phyloP scores from a whole-genome alignment of 2,329 filamentous ascomycete species.

The Aspergillus tamarii region DNA sequence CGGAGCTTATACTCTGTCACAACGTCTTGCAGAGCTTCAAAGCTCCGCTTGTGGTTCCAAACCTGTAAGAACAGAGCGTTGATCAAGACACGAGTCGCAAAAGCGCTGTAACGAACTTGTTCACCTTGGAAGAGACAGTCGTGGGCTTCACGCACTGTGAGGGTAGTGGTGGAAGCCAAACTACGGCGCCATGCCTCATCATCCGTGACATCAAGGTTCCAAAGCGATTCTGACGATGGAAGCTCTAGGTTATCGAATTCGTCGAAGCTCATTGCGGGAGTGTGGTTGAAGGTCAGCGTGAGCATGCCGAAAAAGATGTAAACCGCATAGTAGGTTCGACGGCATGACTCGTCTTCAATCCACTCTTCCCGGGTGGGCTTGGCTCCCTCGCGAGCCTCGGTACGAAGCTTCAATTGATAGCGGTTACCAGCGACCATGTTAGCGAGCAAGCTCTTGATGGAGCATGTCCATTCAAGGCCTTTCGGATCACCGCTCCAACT shows the following conservation, averaged over 20 bases:
- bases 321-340: constrained; percentile 95
- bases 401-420: constrained; percentile 92
- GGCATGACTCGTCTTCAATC: constrained; percentile 95
- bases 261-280: constrained; percentile 96
- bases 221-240: constrained; percentile 89
- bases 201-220: constrained; percentile 81
- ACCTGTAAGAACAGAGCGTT: constrained; percentile 97
- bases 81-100: constrained; percentile 97
- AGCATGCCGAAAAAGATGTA: constrained; percentile 98
- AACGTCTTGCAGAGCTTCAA: constrained; percentile 95
- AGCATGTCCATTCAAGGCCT: constrained; percentile 97
- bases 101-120: constrained; percentile 87
- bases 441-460: constrained; percentile 94
- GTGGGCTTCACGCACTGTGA: constrained; percentile 92
- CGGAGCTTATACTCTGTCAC: constrained; percentile 98
- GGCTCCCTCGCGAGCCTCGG: constrained; percentile 78
- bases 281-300: constrained; percentile 96
- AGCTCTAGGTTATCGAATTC: constrained; percentile 93
- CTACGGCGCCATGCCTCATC: constrained; percentile 84
- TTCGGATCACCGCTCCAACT: constrained; percentile 99
- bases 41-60: constrained; percentile 98
- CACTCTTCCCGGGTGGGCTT: constrained; percentile 83
- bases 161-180: constrained; percentile 68
- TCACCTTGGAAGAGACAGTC: constrained; percentile 96
- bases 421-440: constrained; percentile 99